Evolutionary conservation across 2,329 filamentous ascomycete genomes (phyloP), one percentile per base, ranked within the genome.

Genomic region (Magnaporthales sp.): DNA sequence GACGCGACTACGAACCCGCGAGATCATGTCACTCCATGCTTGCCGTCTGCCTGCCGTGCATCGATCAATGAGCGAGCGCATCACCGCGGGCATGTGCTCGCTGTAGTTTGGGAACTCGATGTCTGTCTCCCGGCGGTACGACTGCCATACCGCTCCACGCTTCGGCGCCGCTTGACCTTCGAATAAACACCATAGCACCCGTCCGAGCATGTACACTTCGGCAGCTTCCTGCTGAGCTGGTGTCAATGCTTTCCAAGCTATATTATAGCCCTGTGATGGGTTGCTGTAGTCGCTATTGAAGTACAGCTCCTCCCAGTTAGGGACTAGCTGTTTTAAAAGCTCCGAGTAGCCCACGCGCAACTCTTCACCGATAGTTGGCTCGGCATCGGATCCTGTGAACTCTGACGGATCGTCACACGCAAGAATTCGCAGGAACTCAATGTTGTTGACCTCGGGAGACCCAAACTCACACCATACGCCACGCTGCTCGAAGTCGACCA

Each of bases 391-490:
- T 13, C 64, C 64, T 22, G 64, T 66, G 30, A 66, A 66, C 31
- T 66, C 64, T n/a, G 64, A 66, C 7, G 68, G 60, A 63, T 83
- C 80, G 66, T 84, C 81, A 38, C 77, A 76, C 31, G 83, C 83
- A 51, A 88, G 73, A 19, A 85, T 74, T n/a, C 83, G 81, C 19
- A 86, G 71, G 69, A 86, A 86, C 70, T 88, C 85, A 63, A 88
- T 76, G 30, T 82, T 81, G 71, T 86, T 86, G 68, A 88, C 81
- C 71, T 88, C 86, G 0, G 86, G 86, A 0, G 86, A 79, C 1
- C 82, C 83, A 73, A 87, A 88, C 72, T 86, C 83, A 73, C 82
- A 86, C 85, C 85, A 88, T 1, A 87, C 84, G 8, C 86, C 85
- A 32, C 86, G 80, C 73, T 88, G 85, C 74, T 88, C 86, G 71